Percentiles rank a stretch among this genome's conserved stretches.
Evolutionary conservation across 1,284 basidiomycete genomes (phyloP).

Genomic region (Malassezia restricta): DNA sequence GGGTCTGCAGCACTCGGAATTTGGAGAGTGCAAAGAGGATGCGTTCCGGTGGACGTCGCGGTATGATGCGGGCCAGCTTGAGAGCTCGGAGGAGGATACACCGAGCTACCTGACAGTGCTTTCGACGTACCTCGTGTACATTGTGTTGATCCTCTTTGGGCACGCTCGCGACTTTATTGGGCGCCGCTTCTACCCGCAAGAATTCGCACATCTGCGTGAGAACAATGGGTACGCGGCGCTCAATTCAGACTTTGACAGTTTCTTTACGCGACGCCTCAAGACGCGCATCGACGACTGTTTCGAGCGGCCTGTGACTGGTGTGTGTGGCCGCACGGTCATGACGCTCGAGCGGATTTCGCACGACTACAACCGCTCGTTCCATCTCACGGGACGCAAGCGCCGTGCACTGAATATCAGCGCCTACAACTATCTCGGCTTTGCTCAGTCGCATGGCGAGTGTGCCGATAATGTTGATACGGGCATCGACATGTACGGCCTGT

Average conservation of each 20-base stretch:
- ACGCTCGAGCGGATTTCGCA: constrained; percentile 71
- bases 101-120: constrained; percentile 82
- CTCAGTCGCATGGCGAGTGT: constrained; percentile 80
- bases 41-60: constrained; percentile 58
- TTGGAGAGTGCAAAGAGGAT: constrained; percentile 67
- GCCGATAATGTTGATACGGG: constrained; percentile 70
- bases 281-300: constrained; percentile 91
- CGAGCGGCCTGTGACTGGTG: constrained; percentile 80
- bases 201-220: constrained; percentile 57
- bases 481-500: constrained; percentile 54
- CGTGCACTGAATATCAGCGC: constrained; percentile 91
- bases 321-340: constrained; percentile 83
- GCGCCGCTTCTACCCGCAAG: constrained; percentile 62
- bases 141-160: constrained; percentile 60
- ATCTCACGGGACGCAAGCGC: constrained; percentile 64
- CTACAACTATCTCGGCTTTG: constrained; percentile 99
- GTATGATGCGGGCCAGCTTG: constrained; percentile 48
- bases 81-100: constrained; percentile 52
- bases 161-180: constrained; percentile 92
- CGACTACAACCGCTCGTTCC: constrained; percentile 70
- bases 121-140: constrained; percentile 63
- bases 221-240: constrained; percentile 65
- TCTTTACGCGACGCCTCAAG: constrained; percentile 93
- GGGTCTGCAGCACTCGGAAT: constrained; percentile 58
- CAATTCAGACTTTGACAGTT: constrained; percentile 97